Base-by-base conservation (phyloP, 2,329 filamentous ascomycete genomes). In the Trichoderma brevicompactum region DNA sequence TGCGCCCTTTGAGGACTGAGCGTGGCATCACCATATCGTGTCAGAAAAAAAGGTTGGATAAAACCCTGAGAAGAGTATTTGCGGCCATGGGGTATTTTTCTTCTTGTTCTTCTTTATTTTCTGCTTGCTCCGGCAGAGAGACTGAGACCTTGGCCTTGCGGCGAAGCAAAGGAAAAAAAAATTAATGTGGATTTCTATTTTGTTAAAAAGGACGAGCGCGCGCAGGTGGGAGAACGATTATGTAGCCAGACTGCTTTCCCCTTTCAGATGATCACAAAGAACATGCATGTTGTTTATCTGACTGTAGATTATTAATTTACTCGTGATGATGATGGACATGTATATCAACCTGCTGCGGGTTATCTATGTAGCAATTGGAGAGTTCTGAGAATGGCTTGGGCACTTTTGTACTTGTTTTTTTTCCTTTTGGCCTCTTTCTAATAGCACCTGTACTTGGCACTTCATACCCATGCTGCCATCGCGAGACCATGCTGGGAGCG, bases 1-100 rank as follows among this genome's bases (percentile, higher is more conserved):
- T 41, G 43, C 62, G 32, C 52, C 38, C 41, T 48, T 9, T 62
- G 44, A 63, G 32, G 50, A 53, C 40, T 43, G 43, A 52, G 44
- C 60, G 52, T 64, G 59, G 65, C 52, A 66, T 66, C 43, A 55
- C 40, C 60, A 61, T 56, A 55, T 58, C 17, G 17, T 63, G 49
- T 49, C 41, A 36, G 32, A 48, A 38, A 38, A 38, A 23, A 34
- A 53, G 59, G 59, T 63, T 58, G 65, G 65, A 64, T 64, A 56
- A n/a, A 28, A 28, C 23, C 60, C 38, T 19, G 40, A 66, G 50
- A 46, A 61, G 64, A 65, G 64, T 49, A 60, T 59, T 50, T 65
- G 54, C 49, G 46, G 44, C 19, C 41, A 41, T 32, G 34, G 34
- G 17, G 49, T 36, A 7, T 8, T 46, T 49, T 59, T 23, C 17